phyloP scores from a whole-genome alignment of 495 filamentous ascomycete species.

The Viridothelium virens region DNA sequence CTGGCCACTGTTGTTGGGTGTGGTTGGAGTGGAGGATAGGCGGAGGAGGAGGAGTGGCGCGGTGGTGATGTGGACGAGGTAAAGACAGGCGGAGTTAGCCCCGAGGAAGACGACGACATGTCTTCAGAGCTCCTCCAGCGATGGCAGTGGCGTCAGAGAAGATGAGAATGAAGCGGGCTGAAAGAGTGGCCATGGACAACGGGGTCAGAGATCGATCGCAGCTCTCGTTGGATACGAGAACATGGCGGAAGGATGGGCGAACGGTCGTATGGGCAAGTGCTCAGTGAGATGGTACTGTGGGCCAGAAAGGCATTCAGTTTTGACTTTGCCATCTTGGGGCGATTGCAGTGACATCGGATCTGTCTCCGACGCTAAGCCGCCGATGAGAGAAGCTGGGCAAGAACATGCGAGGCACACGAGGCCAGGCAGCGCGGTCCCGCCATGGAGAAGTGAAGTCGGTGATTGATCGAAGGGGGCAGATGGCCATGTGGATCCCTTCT shows the following conservation, averaged over 20 bases:
- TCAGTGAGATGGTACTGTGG: background rate
- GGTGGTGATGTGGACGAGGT: background rate
- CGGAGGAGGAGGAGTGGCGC: background rate
- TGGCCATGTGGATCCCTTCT: no score
- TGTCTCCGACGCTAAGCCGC: background rate
- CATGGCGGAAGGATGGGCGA: background rate
- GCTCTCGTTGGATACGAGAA: no score
- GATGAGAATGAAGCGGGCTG: background rate
- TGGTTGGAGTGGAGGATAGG: background rate
- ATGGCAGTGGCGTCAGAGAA: background rate
- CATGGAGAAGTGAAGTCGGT: no score
- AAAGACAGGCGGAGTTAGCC: constrained; percentile 4
- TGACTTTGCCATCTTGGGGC: background rate
- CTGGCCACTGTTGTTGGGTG: background rate
- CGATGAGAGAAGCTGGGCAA: no score
- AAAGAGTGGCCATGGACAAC: background rate
- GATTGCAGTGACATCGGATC: background rate
- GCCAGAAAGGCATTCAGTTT: background rate
- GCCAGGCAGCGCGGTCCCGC: no score
- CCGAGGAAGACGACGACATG: background rate
- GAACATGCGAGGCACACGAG: no score
- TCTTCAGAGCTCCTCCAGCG: background rate
- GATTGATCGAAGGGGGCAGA: no score
- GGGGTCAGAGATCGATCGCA: no score
- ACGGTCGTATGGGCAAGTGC: background rate